Percentiles rank a stretch among this genome's conserved stretches.
Conservation (phyloP, 768 basidiomycete species). For the Macrolepiota fuliginosa region DNA sequence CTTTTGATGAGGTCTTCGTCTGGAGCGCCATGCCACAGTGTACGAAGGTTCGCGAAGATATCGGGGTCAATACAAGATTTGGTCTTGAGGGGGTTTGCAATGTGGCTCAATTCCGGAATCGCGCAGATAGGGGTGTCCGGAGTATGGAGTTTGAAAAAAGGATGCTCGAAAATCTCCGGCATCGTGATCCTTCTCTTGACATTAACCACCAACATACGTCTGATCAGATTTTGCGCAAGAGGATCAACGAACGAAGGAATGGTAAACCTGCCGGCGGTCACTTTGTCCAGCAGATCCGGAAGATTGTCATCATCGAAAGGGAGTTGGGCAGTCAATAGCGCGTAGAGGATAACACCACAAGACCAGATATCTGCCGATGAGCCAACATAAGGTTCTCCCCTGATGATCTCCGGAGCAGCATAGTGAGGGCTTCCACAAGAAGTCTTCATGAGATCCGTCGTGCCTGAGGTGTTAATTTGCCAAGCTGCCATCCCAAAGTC, state of each 20-base stretch:
- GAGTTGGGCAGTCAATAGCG: constrained; percentile 81
- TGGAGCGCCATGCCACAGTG: constrained; percentile 83
- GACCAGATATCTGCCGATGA: constrained; percentile 95
- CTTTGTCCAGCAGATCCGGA: constrained; percentile 73
- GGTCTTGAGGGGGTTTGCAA: constrained; percentile 65
- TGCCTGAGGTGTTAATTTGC: constrained; percentile 55
- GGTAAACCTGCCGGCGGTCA: constrained; percentile 67
- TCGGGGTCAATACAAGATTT: constrained; percentile 78
- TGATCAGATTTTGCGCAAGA: constrained; percentile 73
- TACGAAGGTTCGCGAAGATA: constrained; percentile 86
- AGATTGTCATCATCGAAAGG: constrained; percentile 93
- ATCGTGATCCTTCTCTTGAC: constrained; percentile 78
- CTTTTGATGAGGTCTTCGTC: constrained; percentile 73
- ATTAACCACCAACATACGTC: constrained; percentile 78
- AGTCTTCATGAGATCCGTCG: constrained; percentile 55
- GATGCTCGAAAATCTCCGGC: constrained; percentile 74
- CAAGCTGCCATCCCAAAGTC: constrained; percentile 99
- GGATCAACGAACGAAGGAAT: constrained; percentile 72
- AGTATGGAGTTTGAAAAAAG: constrained; percentile 65
- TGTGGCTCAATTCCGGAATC: constrained; percentile 61
- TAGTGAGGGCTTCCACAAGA: constrained; percentile 96
- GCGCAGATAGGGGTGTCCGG: constrained; percentile 40
- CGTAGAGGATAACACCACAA: constrained; percentile 90
- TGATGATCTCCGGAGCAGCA: constrained; percentile 88
- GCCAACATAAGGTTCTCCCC: constrained; percentile 81